phyloP scores from a whole-genome alignment of 495 filamentous ascomycete genomes.

The Antarctomyces pellizariae region DNA sequence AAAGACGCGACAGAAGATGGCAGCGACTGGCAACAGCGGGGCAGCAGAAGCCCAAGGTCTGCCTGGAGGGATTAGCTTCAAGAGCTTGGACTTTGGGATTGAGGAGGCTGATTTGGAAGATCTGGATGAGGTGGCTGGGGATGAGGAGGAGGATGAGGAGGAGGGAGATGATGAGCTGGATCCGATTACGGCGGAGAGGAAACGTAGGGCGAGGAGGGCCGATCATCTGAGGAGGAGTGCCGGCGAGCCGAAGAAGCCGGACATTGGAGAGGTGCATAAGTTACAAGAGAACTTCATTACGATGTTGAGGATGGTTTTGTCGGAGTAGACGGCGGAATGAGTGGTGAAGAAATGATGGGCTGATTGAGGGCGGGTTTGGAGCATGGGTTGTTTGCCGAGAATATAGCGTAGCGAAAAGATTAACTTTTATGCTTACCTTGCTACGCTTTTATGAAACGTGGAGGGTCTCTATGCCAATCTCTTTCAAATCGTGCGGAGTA shows the following conservation, averaged over 20 bases:
- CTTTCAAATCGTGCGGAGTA: no score
- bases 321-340: constrained; percentile 27
- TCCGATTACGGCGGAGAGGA: constrained; percentile 68
- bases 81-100: constrained; percentile 65
- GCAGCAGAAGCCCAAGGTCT: constrained; percentile 11
- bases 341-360: not conserved
- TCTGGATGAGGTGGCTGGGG: constrained; percentile 52
- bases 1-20: constrained; percentile 98
- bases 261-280: constrained; percentile 51
- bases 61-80: constrained; percentile 33
- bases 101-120: constrained; percentile 72
- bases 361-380: no score
- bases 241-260: constrained; percentile 76
- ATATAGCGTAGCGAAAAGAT: no score
- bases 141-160: constrained; percentile 46
- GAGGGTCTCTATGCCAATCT: no score
- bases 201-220: constrained; percentile 43
- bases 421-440: no score
- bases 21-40: constrained; percentile 41
- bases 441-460: no score
- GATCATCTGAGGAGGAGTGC: constrained; percentile 62
- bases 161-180: constrained; percentile 60
- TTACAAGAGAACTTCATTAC: constrained; percentile 54
- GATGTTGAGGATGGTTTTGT: constrained; percentile 72
- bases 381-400: no score